Conservation (phyloP, 768 basidiomycete genomes). For the Pulveroboletus frians region DNA sequence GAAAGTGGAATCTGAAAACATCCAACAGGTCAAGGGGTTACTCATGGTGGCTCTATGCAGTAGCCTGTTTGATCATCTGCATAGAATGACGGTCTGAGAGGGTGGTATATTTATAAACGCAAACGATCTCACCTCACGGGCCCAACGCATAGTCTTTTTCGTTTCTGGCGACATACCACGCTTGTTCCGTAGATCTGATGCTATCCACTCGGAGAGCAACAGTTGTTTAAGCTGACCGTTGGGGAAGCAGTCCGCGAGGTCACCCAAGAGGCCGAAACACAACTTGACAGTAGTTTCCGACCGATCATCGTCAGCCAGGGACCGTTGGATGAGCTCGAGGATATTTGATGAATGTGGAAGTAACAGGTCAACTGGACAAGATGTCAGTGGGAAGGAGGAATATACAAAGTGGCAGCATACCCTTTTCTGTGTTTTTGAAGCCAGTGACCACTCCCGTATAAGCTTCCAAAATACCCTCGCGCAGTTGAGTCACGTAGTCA, state of each 20-base stretch:
- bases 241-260: conserved; percentile 86
- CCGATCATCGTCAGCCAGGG: conserved; percentile 75
- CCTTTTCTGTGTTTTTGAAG: conserved; percentile 77
- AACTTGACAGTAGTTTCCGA: conserved; percentile 72
- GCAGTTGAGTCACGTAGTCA: conserved; percentile 84
- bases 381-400: neutral
- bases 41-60: conserved; percentile 46
- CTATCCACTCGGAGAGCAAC: conserved; percentile 77
- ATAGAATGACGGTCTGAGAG: neutral
- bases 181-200: conserved; percentile 65
- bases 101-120: neutral
- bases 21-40: conserved; percentile 19
- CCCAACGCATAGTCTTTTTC: conserved; percentile 90
- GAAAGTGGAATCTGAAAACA: conserved; percentile 29
- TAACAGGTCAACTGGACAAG: conserved; percentile 32
- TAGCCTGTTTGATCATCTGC: conserved; percentile 78
- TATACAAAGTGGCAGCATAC: conserved; percentile 32
- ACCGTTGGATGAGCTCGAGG: conserved; percentile 76
- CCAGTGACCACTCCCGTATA: conserved; percentile 94
- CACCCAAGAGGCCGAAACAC: conserved; percentile 84
- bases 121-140: conserved; percentile 65
- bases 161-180: conserved; percentile 70
- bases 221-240: conserved; percentile 74
- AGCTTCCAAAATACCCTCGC: conserved; percentile 95
- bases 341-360: conserved; percentile 68